A percentile compares a stretch with the other conserved stretches of the same genome.
Conservation (phyloP, 1,284 basidiomycete species). For the Leccinum pachyderme region DNA sequence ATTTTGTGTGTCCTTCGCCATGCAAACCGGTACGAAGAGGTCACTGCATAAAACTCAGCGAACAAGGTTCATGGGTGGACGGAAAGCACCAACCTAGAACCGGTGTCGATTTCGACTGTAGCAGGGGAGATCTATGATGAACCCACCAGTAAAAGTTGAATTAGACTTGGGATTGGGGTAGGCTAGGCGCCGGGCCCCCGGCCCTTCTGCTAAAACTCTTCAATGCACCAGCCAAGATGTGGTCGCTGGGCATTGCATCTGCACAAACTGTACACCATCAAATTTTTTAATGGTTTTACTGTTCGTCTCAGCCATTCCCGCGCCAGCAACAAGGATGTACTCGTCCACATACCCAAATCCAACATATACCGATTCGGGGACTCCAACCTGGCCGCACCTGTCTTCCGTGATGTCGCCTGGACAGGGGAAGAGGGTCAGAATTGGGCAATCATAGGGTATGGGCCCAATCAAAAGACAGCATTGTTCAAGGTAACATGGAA, state of each 20-base stretch:
- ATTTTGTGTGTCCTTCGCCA: too few species aligned
- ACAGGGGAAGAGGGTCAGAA: slow-evolving; percentile 57
- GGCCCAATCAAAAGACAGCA: slow-evolving; percentile 48
- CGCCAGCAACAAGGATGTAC: neutral
- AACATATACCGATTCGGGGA: slow-evolving; percentile 55
- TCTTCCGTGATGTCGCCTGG: slow-evolving; percentile 59
- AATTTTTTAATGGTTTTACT: too few species aligned
- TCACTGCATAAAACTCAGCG: too few species aligned
- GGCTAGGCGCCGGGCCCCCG: too few species aligned
- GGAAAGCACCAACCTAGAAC: too few species aligned
- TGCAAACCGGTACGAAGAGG: too few species aligned
- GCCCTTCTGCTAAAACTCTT: neutral
- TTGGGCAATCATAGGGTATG: slow-evolving; percentile 71
- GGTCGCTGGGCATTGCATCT: neutral
- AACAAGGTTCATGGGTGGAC: too few species aligned
- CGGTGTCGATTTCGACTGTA: too few species aligned
- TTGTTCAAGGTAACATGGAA: slow-evolving; percentile 56
- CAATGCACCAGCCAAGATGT: slow-evolving; percentile 11
- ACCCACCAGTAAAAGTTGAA: too few species aligned
- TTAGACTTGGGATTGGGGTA: too few species aligned
- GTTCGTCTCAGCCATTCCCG: neutral
- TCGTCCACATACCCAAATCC: slow-evolving; percentile 44
- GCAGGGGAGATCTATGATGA: too few species aligned
- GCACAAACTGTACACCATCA: slow-evolving; percentile 1
- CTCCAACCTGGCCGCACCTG: slow-evolving; percentile 40